A percentile compares a stretch with the other conserved stretches of the same genome.
phyloP scores from a whole-genome alignment of 176 grass and related monocot species.

The Eleusine indica region DNA sequence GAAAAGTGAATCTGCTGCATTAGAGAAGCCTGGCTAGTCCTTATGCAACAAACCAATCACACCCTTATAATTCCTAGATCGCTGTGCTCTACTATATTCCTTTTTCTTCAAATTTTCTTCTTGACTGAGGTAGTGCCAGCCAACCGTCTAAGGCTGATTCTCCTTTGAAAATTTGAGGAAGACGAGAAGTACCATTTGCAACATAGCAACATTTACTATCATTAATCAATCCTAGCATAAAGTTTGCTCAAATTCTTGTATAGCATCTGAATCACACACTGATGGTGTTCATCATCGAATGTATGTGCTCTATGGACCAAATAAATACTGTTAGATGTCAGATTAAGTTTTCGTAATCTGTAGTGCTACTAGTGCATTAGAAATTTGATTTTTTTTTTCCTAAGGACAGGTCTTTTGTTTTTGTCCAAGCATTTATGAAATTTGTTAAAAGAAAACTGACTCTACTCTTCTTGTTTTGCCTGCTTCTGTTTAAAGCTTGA shows the following conservation, averaged over 20 bases:
- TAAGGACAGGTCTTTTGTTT: background rate
- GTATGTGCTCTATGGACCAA: background rate
- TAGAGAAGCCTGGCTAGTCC: too few species aligned
- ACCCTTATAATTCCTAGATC: background rate
- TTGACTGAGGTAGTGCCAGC: background rate
- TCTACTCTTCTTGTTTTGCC: background rate
- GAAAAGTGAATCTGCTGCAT: too few species aligned
- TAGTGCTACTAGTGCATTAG: background rate
- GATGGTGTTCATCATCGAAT: background rate
- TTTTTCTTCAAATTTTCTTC: background rate
- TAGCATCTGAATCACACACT: background rate
- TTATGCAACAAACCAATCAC: too few species aligned
- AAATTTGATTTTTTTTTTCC: background rate
- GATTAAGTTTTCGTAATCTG: background rate
- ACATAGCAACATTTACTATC: background rate
- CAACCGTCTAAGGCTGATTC: background rate
- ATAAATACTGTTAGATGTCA: background rate
- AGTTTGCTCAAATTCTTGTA: background rate
- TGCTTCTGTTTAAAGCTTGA: constrained; percentile 7
- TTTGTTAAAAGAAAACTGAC: background rate
- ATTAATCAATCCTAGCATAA: background rate
- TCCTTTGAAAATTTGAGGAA: background rate
- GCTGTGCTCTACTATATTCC: background rate
- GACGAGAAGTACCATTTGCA: background rate
- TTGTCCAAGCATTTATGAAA: background rate